Conservation (phyloP, 768 basidiomycete genomes). For the Mycena capillaripes region DNA sequence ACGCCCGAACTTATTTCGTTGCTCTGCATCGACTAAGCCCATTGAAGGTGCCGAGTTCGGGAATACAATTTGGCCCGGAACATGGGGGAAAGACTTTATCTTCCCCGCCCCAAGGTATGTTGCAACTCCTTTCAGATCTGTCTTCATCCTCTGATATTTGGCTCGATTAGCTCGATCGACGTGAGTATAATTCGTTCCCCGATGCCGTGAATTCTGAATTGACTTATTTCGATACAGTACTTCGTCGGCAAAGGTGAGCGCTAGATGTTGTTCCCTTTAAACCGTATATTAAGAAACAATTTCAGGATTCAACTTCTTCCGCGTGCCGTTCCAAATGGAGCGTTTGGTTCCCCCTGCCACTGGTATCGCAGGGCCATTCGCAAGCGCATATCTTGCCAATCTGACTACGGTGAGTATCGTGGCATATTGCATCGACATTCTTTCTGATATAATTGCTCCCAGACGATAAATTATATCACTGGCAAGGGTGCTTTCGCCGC, state of each 20-base stretch:
- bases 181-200: conserved; percentile 35
- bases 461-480: conserved; percentile 74
- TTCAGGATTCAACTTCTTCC: conserved; percentile 6
- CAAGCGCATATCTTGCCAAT: conserved; percentile 65
- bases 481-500: conserved; percentile 68
- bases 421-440: not conserved
- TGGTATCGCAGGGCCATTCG: conserved; percentile 68
- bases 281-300: not conserved
- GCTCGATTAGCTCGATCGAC: conserved; percentile 61
- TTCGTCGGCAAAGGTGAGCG: conserved; percentile 61
- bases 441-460: not conserved
- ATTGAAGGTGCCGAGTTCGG: conserved; percentile 66
- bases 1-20: not conserved
- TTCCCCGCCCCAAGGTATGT: conserved; percentile 30
- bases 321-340: conserved; percentile 70
- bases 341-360: conserved; percentile 65
- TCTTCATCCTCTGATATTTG: conserved; percentile 31
- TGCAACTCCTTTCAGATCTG: not conserved
- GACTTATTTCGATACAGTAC: conserved; percentile 56
- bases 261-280: not conserved
- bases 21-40: not conserved
- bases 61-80: conserved; percentile 60
- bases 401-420: conserved; percentile 56
- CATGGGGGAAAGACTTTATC: conserved; percentile 51
- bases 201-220: not conserved